Conservation (phyloP, 139 green algal genomes). For the Coelastrella sp. region DNA sequence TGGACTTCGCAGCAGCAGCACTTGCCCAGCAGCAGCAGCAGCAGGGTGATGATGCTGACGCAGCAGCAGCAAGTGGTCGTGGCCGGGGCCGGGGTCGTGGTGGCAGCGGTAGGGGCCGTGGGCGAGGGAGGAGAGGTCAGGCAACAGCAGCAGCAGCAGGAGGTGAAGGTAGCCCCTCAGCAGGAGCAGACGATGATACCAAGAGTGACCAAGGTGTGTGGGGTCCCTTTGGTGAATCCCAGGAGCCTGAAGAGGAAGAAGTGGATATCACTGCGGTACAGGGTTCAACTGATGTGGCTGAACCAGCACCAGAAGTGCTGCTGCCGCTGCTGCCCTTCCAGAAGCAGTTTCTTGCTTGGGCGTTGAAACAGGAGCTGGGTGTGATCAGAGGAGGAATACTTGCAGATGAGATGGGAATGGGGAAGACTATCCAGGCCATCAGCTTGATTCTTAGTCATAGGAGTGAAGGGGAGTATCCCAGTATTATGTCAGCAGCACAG, state of each 20-base stretch:
- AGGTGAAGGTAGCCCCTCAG: too few species aligned
- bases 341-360: constrained; percentile 91
- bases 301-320: constrained; percentile 79
- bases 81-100: neutral
- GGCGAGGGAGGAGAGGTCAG: neutral
- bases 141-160: neutral
- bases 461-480: neutral
- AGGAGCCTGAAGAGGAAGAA: constrained; percentile 21
- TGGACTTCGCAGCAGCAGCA: neutral
- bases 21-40: neutral
- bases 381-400: constrained; percentile 84
- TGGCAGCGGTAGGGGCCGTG: constrained; percentile 1
- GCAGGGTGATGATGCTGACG: neutral
- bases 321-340: constrained; percentile 95
- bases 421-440: constrained; percentile 67
- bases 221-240: constrained; percentile 49
- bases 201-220: constrained; percentile 30
- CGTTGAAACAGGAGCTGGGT: constrained; percentile 79
- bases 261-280: constrained; percentile 43
- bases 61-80: neutral
- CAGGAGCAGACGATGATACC: too few species aligned
- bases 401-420: constrained; percentile 92
- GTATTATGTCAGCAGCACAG: constrained; percentile 48
- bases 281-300: constrained; percentile 56
- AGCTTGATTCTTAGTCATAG: constrained; percentile 36